Evolutionary conservation across 768 basidiomycete genomes (phyloP), one percentile per base, ranked within the genome.

Genomic region (Kwoniella sp.): DNA sequence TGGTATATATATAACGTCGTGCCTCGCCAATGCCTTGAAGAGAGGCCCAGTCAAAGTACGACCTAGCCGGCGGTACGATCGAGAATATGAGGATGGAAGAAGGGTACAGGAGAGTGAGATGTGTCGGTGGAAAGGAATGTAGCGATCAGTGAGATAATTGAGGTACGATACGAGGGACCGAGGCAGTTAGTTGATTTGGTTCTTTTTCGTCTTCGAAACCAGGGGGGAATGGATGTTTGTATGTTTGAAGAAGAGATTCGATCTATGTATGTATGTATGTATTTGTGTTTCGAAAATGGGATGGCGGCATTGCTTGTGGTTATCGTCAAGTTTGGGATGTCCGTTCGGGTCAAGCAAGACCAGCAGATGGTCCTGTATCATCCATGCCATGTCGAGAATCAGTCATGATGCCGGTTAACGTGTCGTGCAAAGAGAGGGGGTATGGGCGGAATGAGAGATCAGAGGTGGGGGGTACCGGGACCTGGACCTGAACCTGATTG

Each of bases 111-210:
- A n/a, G n/a, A n/a, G n/a, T n/a, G n/a, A 3, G 41, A 45, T 45
- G 13, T 34, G 34, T 34, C 7, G 9, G 41, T 45, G 41, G 41
- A 45, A 45, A 45, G 41, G 41, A 45, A 45, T 9, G 41, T 45
- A 45, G 20, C 41, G 41, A 45, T 45, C 41, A 45, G 41, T 45
- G 41, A 45, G 41, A 45, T 45, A 45, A 45, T 45, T 45, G 41
- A 45, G 41, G 41, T 45, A 45, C 41, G 41, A 17, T 45, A 3
- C 41, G 41, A 45, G 17, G 41, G 41, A 45, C 4, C 20, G 41
- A 37, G 34, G 5, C 13, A 13, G 13, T 37, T 37, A 13, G 13
- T 37, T 37, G 34, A 7, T 37, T 37, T 37, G 34, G 34, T 37
- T 37, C 34, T 5, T 5, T 37, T 37, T 37, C 7, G n/a, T n/a